These are phyloP conservation scores for Lepidium didymum DNA, from an alignment of 345 rosid species.

Conservation along the genomic window DNA sequence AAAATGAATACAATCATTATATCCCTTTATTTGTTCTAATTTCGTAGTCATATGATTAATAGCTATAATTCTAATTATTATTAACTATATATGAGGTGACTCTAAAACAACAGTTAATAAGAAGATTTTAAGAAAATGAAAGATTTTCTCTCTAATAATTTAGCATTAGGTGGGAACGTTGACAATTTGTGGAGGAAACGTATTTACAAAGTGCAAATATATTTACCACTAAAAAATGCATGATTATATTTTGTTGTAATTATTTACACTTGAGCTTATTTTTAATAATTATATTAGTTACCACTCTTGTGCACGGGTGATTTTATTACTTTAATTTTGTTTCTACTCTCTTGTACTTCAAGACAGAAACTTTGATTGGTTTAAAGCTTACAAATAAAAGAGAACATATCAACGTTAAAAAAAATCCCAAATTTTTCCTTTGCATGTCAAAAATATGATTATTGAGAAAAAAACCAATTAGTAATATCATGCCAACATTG, in stretches of 20 bases:
- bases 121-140: neutral
- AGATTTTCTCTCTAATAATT: slow-evolving; percentile 13
- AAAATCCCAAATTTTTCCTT: slow-evolving; percentile 3
- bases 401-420: slow-evolving; percentile 19
- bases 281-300: slow-evolving; percentile 9
- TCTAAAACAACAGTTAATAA: neutral
- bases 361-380: slow-evolving; percentile 22
- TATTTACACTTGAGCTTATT: slow-evolving; percentile 18
- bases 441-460: slow-evolving; percentile 22
- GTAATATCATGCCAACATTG: slow-evolving; percentile 22
- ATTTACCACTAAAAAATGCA: slow-evolving; percentile 11
- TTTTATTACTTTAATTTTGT: slow-evolving; percentile 2
- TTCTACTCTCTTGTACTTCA: slow-evolving; percentile 20
- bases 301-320: slow-evolving; percentile 26
- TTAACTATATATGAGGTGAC: slow-evolving; percentile 14
- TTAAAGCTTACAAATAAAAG: slow-evolving; percentile 9
- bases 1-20: slow-evolving; percentile 1
- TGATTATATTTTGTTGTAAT: slow-evolving; percentile 2
- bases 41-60: slow-evolving; percentile 30
- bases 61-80: slow-evolving; percentile 10
- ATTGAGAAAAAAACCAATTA: neutral
- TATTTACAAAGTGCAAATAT: slow-evolving; percentile 28
- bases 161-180: slow-evolving; percentile 28
- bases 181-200: slow-evolving; percentile 31
- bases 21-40: slow-evolving; percentile 10